Evolutionary conservation across 2,329 filamentous ascomycete species (phyloP).

Genomic region (Aspergillus sp.): DNA sequence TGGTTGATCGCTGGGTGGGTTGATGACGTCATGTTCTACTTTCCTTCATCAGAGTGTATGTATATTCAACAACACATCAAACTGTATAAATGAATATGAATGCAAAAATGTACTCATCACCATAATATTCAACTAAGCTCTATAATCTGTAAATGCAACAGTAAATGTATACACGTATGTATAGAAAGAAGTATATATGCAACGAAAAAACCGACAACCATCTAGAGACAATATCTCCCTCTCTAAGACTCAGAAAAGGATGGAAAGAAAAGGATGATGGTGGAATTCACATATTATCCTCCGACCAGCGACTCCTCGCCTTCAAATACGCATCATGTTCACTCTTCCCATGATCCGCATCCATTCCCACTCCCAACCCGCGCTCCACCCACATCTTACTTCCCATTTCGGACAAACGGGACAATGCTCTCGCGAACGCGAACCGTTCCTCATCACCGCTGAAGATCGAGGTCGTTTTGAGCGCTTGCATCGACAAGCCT

Average conservation of each 20-base stretch:
- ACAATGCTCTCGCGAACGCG: constrained; percentile 87
- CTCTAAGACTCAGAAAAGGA: not conserved
- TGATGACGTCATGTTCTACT: no score
- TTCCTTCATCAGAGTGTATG: no score
- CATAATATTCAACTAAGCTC: no score
- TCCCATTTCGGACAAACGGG: constrained; percentile 86
- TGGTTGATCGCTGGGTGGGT: no score
- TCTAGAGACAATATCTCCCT: no score
- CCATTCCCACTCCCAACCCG: constrained; percentile 57
- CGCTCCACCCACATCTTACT: constrained; percentile 93
- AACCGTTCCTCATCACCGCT: constrained; percentile 95
- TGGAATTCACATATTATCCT: constrained; percentile 47
- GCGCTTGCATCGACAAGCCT: constrained; percentile 76
- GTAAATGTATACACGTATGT: not conserved
- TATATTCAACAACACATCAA: no score
- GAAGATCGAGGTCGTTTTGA: constrained; percentile 86
- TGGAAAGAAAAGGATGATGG: no score
- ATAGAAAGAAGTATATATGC: constrained; percentile 8
- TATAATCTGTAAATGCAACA: no score
- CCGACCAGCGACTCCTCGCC: constrained; percentile 52
- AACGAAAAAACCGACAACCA: not conserved
- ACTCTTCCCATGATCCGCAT: constrained; percentile 45
- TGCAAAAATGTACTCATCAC: no score
- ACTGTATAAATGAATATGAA: no score
- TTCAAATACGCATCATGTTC: constrained; percentile 53